Conservation (phyloP, 2,329 filamentous ascomycete genomes). For the Orbilia oligospora region DNA sequence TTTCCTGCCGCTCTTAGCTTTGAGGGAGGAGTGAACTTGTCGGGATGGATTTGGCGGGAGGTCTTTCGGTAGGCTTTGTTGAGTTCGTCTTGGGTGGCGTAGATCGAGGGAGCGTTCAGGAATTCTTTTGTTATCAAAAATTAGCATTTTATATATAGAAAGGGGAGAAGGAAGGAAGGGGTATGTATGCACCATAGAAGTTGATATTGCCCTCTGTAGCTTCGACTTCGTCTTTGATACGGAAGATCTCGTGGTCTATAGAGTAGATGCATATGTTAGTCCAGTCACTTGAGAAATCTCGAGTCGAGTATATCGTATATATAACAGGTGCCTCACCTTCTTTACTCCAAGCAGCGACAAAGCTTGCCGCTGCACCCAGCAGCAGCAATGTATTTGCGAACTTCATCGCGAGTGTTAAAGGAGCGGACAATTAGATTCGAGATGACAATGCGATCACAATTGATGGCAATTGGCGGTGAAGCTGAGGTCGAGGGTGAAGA, state of each 20-base stretch:
- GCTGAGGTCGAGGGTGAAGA: background rate
- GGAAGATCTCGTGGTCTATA: constrained; percentile 96
- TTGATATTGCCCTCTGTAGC: constrained; percentile 81
- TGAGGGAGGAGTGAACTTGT: constrained; percentile 84
- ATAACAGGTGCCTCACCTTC: constrained; percentile 74
- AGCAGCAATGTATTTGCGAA: constrained; percentile 73
- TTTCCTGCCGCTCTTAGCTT: constrained; percentile 37
- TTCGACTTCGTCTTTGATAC: constrained; percentile 87
- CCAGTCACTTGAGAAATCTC: background rate
- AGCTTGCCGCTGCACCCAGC: constrained; percentile 76
- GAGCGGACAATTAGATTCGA: background rate
- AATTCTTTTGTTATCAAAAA: constrained; percentile 74
- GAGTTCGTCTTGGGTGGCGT: constrained; percentile 86
- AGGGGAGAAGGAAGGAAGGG: background rate
- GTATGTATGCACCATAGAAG: constrained; percentile 78
- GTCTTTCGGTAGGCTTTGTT: constrained; percentile 94
- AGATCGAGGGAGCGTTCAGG: constrained; percentile 77
- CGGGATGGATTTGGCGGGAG: constrained; percentile 86
- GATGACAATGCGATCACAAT: background rate
- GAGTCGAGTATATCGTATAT: too few relatives aligned
- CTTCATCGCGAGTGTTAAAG: constrained; percentile 39
- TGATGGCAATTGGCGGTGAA: background rate
- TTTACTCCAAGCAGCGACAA: constrained; percentile 85
- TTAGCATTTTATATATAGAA: background rate
- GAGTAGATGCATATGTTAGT: background rate